Conservation (phyloP, 768 basidiomycete genomes). For the Termitomyces sp. region DNA sequence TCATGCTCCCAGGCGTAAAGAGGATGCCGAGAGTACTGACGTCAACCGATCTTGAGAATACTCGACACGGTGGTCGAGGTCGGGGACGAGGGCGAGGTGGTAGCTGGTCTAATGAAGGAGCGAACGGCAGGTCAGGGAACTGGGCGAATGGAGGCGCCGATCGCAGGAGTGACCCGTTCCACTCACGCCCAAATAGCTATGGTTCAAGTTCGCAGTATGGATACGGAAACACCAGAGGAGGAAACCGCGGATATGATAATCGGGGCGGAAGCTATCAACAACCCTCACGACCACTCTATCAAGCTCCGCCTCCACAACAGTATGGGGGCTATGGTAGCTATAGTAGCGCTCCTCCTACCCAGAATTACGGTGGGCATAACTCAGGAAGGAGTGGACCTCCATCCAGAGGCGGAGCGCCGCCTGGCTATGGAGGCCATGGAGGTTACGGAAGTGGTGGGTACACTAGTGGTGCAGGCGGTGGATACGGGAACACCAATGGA, state of each 20-base stretch:
- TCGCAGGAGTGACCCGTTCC: conserved; percentile 43
- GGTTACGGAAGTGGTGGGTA: conserved; percentile 21
- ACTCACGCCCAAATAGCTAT: conserved; percentile 34
- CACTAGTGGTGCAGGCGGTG: conserved; percentile 14
- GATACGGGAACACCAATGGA: conserved; percentile 20
- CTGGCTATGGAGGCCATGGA: conserved; percentile 13
- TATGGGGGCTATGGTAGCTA: conserved; percentile 27
- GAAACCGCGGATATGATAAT: conserved; percentile 23
- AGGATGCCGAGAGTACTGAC: conserved; percentile 56
- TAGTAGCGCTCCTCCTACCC: conserved; percentile 9
- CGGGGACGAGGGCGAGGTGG: conserved; percentile 41
- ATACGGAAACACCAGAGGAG: conserved; percentile 23
- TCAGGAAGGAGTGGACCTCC: conserved; percentile 19
- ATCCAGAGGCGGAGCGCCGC: conserved; percentile 8
- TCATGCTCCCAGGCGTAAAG: conserved; percentile 69
- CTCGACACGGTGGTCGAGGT: conserved; percentile 47
- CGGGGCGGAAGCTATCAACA: conserved; percentile 27
- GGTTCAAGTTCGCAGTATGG: conserved; percentile 17
- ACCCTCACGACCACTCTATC: conserved; percentile 26
- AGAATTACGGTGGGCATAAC: conserved; percentile 26
- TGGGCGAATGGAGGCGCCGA: conserved; percentile 24
- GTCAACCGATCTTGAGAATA: conserved; percentile 63
- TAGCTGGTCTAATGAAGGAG: conserved; percentile 21
- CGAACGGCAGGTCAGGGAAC: conserved; percentile 16
- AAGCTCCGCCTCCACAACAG: conserved; percentile 21